Evolutionary conservation across 2,329 filamentous ascomycete species (phyloP), one percentile per base, ranked within the genome.

Genomic region (Aureobasidium zeae): DNA sequence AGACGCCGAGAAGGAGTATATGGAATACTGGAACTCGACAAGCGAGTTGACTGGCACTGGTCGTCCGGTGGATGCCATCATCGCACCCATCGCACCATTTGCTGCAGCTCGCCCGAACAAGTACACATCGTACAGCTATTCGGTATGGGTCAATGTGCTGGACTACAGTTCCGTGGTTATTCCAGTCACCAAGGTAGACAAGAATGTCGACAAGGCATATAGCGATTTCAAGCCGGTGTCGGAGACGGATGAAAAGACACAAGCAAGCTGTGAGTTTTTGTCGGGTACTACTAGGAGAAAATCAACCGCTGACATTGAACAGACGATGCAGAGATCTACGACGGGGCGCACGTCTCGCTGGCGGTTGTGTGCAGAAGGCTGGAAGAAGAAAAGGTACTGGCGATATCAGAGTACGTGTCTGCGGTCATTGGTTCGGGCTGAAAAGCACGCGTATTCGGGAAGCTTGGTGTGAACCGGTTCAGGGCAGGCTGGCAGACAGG

Each of bases 21-120:
- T 77, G 57, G 76, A 81, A 39, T 81, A 78, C 53, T 80, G 76
- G 77, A 78, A 79, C 48, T 68, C 63, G 11, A 78, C 74, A 0
- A 63, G 59, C 0, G 57, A 63, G 3, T 34, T 63, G n/a, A 76
- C 73, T 0, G 69, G 67, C 19, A 73, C 62, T 2, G 60, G 60
- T 3, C 46, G 55, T 32, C 57, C 60, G 12, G 73, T 80, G 0
- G 78, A 82, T 52, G 72, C 69, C 0, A 54, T 76, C 1, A 68
- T 77, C 12, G 62, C 65, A 48, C 69, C 72, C 1, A 52, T 73
- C 7, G 69, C 71, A 2, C 70, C 73, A 0, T 69, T 70, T 37
- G 63, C 70, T 2, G 71, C 71, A 32, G 66, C 68, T 1, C 61
- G 69, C 28, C 70, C 66, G 0, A 61, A 63, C 8, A 64, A 66